These are phyloP conservation scores for Phaseolus coccineus DNA, from an alignment of 331 rosid species.

Conservation along the genomic window DNA sequence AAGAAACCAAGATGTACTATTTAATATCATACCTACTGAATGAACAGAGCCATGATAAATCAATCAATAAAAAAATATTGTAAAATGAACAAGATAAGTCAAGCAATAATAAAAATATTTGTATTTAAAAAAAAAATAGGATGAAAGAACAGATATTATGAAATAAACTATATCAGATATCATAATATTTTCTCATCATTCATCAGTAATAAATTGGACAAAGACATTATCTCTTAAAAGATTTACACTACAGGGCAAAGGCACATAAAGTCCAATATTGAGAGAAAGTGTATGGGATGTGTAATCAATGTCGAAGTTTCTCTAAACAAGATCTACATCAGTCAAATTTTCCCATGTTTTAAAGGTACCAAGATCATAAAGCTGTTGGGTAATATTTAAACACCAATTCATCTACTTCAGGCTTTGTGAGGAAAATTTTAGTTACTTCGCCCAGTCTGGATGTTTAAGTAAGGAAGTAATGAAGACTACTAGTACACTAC, in stretches of 20 bases:
- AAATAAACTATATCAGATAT: background rate
- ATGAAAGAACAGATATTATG: too few species aligned
- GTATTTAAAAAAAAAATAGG: too few species aligned
- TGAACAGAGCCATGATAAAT: background rate
- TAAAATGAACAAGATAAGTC: background rate
- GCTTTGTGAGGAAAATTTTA: background rate
- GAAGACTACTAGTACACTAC: background rate
- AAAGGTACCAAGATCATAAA: background rate
- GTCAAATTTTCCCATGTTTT: background rate
- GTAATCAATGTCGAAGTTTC: background rate
- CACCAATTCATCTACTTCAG: background rate
- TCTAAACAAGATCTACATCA: background rate
- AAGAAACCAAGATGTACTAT: slow-evolving; percentile 38
- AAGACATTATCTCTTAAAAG: slow-evolving; percentile 7
- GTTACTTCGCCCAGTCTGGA: background rate
- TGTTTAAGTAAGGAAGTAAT: background rate
- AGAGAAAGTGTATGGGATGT: background rate
- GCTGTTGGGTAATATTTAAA: background rate
- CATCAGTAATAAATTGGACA: slow-evolving; percentile 14
- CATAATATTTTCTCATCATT: background rate
- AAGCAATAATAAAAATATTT: too few species aligned
- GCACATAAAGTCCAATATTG: slow-evolving; percentile 7
- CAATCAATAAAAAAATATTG: background rate
- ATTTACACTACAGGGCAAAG: background rate
- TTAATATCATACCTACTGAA: background rate